Conservation (phyloP, 306 rosid species). For the Canavalia ensiformis region DNA sequence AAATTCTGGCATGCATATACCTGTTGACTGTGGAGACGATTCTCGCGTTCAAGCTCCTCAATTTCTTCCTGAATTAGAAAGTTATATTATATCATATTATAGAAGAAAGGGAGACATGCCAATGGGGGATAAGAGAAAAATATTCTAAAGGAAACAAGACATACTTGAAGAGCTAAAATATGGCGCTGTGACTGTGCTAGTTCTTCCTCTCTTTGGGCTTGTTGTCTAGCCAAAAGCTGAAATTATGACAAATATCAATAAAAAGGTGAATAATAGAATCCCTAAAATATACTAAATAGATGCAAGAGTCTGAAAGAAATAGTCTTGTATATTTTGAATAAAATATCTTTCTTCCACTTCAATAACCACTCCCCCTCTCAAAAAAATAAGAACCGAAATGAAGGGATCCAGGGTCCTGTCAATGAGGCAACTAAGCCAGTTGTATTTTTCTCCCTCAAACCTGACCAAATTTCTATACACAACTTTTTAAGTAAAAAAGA, state of each 20-base stretch:
- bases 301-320: slow-evolving; percentile 26
- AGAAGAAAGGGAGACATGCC: not conserved
- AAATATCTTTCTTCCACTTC: slow-evolving; percentile 12
- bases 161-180: slow-evolving; percentile 97
- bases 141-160: slow-evolving; percentile 46
- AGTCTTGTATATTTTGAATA: slow-evolving; percentile 3
- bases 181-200: slow-evolving; percentile 94
- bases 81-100: slow-evolving; percentile 39
- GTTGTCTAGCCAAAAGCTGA: slow-evolving; percentile 98
- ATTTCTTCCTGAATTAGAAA: slow-evolving; percentile 83
- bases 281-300: slow-evolving; percentile 30
- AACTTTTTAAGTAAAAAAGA: slow-evolving; percentile 17
- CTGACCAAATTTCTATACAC: slow-evolving; percentile 19
- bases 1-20: slow-evolving; percentile 52
- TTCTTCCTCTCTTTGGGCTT: slow-evolving; percentile 99
- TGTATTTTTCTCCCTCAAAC: slow-evolving; percentile 28
- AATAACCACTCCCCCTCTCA: not conserved
- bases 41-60: slow-evolving; percentile 97
- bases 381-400: not conserved
- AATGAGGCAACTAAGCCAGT: slow-evolving; percentile 34
- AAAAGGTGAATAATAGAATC: slow-evolving; percentile 34
- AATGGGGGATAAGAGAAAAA: slow-evolving; percentile 7
- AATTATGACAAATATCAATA: slow-evolving; percentile 45
- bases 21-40: slow-evolving; percentile 97
- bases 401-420: not conserved